Conservation (phyloP, 495 filamentous ascomycete species). For the Lophiostoma macrostomum region DNA sequence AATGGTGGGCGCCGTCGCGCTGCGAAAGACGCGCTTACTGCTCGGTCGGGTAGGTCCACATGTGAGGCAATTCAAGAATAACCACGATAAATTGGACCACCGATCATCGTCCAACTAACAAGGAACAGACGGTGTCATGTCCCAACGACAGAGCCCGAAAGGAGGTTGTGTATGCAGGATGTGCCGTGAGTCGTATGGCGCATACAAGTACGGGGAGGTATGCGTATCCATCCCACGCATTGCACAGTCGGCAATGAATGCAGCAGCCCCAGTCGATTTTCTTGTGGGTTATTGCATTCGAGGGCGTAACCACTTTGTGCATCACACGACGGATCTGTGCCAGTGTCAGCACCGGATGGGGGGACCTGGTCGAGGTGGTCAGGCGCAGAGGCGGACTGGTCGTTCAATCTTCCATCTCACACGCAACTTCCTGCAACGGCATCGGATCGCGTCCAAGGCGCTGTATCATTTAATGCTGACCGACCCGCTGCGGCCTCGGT, state of each 20-base stretch:
- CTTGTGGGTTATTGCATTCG: conserved; percentile 7
- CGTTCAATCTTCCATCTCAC: neutral
- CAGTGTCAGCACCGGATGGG: conserved; percentile 12
- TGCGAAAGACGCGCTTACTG: conserved; percentile 17
- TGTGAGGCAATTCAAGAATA: neutral
- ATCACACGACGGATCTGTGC: conserved; percentile 20
- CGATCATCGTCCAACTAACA: conserved; percentile 8
- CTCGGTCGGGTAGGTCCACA: conserved; percentile 5
- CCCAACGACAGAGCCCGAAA: neutral
- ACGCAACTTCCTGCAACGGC: neutral
- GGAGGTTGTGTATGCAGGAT: neutral
- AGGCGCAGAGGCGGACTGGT: conserved; percentile 10
- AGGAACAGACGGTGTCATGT: neutral
- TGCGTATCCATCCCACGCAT: conserved; percentile 16
- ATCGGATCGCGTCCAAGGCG: conserved; percentile 1
- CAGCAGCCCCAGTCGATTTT: conserved; percentile 6
- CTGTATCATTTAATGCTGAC: conserved; percentile 16
- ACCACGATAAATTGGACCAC: neutral
- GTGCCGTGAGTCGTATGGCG: conserved; percentile 6
- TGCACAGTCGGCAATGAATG: neutral
- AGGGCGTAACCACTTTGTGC: conserved; percentile 16
- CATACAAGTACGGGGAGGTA: too few relatives aligned
- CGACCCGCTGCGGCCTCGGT: neutral
- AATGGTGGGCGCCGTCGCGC: neutral
- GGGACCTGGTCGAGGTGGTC: conserved; percentile 1